phyloP scores from a whole-genome alignment of 768 basidiomycete genomes.

The Mycena vitilis region DNA sequence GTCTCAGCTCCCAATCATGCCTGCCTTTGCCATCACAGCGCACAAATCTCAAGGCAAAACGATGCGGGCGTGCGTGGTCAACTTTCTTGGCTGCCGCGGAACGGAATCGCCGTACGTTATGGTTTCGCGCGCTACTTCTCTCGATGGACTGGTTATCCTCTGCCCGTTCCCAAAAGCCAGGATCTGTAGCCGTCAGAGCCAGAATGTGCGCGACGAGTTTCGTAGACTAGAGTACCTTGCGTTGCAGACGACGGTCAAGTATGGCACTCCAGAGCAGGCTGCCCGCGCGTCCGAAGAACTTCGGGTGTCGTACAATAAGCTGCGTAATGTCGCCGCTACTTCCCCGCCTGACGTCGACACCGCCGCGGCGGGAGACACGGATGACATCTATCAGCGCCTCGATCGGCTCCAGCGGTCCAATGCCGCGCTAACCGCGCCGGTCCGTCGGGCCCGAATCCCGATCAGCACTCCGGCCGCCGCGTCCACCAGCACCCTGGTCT shows the following conservation, averaged over 20 bases:
- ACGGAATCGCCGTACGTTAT: slow-evolving; percentile 43
- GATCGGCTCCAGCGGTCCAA: too few species aligned
- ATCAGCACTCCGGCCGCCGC: too few species aligned
- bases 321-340: neutral
- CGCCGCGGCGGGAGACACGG: neutral
- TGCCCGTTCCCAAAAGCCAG: too few species aligned
- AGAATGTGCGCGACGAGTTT: too few species aligned
- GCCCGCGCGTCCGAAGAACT: neutral
- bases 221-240: too few species aligned
- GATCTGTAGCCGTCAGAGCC: too few species aligned
- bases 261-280: neutral
- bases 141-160: slow-evolving; percentile 26
- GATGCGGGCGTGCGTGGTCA: slow-evolving; percentile 35
- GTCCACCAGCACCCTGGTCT: too few species aligned
- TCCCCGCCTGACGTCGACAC: neutral
- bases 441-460: too few species aligned
- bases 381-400: neutral
- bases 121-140: slow-evolving; percentile 41
- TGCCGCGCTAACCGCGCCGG: neutral
- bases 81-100: slow-evolving; percentile 34
- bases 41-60: slow-evolving; percentile 46
- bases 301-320: neutral
- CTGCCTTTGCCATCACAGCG: slow-evolving; percentile 43
- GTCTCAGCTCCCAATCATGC: slow-evolving; percentile 42
- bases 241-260: too few species aligned